Evolutionary conservation across 2,329 filamentous ascomycete genomes (phyloP), one percentile per base, ranked within the genome.

Genomic region (Arthrobotrys sphaeroides): DNA sequence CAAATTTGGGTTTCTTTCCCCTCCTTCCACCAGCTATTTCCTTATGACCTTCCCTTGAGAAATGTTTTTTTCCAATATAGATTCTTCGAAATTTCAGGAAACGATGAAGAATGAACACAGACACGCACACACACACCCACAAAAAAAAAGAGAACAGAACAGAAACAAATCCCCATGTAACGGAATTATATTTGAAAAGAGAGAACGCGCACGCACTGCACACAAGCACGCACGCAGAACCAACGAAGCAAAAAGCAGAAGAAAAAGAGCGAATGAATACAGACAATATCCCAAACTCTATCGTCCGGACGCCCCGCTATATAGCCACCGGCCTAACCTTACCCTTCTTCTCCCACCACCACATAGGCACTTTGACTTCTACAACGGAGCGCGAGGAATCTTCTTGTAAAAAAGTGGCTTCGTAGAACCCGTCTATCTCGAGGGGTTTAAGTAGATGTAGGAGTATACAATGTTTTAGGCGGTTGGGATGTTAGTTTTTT

Each of bases 361-460:
- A n/a, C n/a, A n/a, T n/a, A n/a, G n/a, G 47, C 47, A n/a, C 49
- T 55, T 55, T 55, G 49, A 31, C 31, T 55, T 55, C 51, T 55
- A 55, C 51, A 53, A 57, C 47, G 36, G 47, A 45, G 70, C 70
- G 70, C 70, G 45, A 64, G 28, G 49, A 33, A 38, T 55, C 10
- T 55, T 55, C 31, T 36, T 16, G 51, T 62, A 28, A 53, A n/a
- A n/a, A 62, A 62, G 33, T 42, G 40, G 40, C 31, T 61, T 51
- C 57, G 47, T 74, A 61, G 22, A n/a, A 73, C 26, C 10, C 7
- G 51, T 38, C 67, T 49, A 47, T 55, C n/a, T 28, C 31, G 70
- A 68, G 70, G 40, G 61, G 42, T 74, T 74, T 74, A 74, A 74
- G 70, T 74, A 74, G 70, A 57, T 47, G 6, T 61, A 59, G n/a